phyloP scores from a whole-genome alignment of 192 early-diverging fungal species.

The Coemansia sp. region DNA sequence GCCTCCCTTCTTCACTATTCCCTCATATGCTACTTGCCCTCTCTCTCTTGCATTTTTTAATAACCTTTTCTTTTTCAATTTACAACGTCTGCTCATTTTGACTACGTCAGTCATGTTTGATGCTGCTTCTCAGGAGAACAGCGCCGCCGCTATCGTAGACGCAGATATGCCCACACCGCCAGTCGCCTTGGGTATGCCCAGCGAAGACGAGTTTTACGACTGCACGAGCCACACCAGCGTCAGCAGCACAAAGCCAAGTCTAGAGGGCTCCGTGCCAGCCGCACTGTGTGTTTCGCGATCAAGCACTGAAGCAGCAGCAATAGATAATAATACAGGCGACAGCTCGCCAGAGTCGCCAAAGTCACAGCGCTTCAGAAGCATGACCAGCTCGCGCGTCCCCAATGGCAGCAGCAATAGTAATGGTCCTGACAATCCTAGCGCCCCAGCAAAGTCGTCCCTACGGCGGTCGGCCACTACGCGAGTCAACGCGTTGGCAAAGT shows the following conservation, averaged over 20 bases:
- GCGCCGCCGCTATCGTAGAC: not conserved
- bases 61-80: not conserved
- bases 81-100: not conserved
- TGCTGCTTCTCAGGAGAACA: not conserved
- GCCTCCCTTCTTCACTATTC: not conserved
- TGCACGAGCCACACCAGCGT: slow-evolving; percentile 28
- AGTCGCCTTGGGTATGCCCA: slow-evolving; percentile 6
- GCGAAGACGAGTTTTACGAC: slow-evolving; percentile 52
- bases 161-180: not conserved
- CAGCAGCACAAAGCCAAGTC: slow-evolving; percentile 35
- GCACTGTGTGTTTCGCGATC: slow-evolving; percentile 6
- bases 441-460: slow-evolving; percentile 14
- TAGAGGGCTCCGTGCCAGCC: slow-evolving; percentile 10
- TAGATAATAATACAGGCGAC: not conserved
- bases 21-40: not conserved
- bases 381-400: slow-evolving; percentile 31
- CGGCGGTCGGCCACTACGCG: slow-evolving; percentile 42
- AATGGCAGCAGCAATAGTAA: not conserved
- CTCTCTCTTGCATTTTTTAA: not conserved
- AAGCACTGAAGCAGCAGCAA: slow-evolving; percentile 4
- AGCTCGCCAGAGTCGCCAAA: slow-evolving; percentile 12
- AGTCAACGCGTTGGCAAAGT: not conserved
- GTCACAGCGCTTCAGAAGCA: slow-evolving; percentile 26
- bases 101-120: slow-evolving; percentile 5
- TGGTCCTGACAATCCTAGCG: not conserved